Evolutionary conservation across 108 stramenopile species (phyloP), one percentile per base, ranked within the genome.

Genomic region (Nitzschia sp.): DNA sequence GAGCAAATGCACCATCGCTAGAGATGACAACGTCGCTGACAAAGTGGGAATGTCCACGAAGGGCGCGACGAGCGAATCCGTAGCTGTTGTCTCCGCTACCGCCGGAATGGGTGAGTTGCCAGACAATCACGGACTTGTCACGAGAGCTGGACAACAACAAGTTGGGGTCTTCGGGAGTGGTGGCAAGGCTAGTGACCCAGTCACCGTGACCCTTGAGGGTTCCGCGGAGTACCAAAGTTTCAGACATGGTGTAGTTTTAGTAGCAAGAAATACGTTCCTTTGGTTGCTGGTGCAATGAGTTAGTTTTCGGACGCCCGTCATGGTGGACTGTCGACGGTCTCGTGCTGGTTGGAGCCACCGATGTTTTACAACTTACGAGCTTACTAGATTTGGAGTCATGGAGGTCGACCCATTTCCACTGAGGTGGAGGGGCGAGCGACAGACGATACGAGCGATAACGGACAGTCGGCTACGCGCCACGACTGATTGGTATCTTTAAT

Each of bases 151-250:
- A 94, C 32, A 99, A 79, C 81, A 99, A 85, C 75, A 98, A 91
- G 86, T 98, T 95, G 81, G 96, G 95, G 75, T 98, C 96, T 88
- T 97, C 98, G 25, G 93, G 85, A 49, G 98, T 97, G 81, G 99
- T 97, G 62, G 98, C 97, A 3, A 99, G 93, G 83, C 94, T 88
- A 72, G 99, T 99, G 15, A 99, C 97, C 99, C 98, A 99, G 85
- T 97, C 97, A 56, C 82, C 75, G 80, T 99, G 98, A 62, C 96
- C 98, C 66, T 78, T 62, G 35, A 99, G 89, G 71, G 91, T 85
- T 62, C 96, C 98, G 70, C 97, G 93, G 51, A 95, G 89, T 68
- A 80, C 80, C 42, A 99, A 82, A 70, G 94, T 94, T 77, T 98
- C 98, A 66, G 90, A 81, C 94, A 97, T 97, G 79, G 46, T 78